These are phyloP conservation scores for Flaveria brownii DNA, from an alignment of 129 eudicot species.

Conservation along the genomic window DNA sequence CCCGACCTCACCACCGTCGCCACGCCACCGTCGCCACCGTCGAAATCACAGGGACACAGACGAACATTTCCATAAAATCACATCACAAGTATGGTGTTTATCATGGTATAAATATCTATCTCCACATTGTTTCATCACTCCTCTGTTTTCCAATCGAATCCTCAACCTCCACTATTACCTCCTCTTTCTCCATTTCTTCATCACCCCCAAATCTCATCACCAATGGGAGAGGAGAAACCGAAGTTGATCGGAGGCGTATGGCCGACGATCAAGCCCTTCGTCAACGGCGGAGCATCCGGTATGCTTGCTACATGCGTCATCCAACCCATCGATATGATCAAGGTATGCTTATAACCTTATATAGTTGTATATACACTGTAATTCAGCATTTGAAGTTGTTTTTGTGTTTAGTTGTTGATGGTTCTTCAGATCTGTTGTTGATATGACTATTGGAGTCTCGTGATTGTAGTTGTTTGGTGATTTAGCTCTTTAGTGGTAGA, in stretches of 20 bases:
- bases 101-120: constrained; percentile 23
- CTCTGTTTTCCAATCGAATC: constrained; percentile 17
- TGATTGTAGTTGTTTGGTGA: background rate
- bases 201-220: background rate
- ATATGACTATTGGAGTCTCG: background rate
- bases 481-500: background rate
- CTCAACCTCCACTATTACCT: constrained; percentile 1
- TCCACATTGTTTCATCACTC: background rate
- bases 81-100: constrained; percentile 11
- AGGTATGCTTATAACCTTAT: constrained; percentile 42
- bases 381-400: background rate
- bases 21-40: too few species aligned
- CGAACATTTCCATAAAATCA: background rate
- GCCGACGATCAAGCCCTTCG: constrained; percentile 87
- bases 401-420: too few species aligned
- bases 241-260: constrained; percentile 57
- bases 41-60: background rate
- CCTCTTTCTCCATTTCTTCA: constrained; percentile 12
- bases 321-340: constrained; percentile 95
- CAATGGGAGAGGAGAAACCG: constrained; percentile 75
- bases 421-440: constrained; percentile 8
- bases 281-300: constrained; percentile 92
- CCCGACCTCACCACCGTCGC: too few species aligned
- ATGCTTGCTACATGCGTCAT: constrained; percentile 95
- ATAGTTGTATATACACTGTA: background rate